phyloP scores from a whole-genome alignment of 2,329 filamentous ascomycete species.

The Ophiostoma montium region DNA sequence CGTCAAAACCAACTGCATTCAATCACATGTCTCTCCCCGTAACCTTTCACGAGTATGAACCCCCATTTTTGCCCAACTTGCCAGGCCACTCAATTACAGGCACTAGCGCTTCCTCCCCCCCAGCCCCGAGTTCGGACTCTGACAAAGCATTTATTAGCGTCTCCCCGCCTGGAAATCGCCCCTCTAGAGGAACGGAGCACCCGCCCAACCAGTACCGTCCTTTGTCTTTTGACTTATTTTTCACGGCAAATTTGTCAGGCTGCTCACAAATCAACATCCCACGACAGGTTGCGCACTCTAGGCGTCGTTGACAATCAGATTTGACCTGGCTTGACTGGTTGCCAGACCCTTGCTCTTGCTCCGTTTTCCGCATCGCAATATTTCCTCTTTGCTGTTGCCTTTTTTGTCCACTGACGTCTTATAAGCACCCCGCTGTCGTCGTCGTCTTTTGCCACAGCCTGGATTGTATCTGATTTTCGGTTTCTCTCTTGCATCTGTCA shows the following conservation, averaged over 20 bases:
- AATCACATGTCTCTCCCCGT: too few species aligned
- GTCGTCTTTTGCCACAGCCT: not conserved
- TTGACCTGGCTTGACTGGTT: not conserved
- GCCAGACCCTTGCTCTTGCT: not conserved
- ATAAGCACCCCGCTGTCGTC: constrained; percentile 1
- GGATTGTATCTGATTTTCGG: not conserved
- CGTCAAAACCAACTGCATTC: too few species aligned
- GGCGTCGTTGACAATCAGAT: not conserved
- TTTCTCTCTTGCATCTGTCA: not conserved
- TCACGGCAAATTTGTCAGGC: constrained; percentile 1
- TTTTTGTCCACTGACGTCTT: not conserved
- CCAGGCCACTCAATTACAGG: not conserved
- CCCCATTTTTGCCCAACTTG: not conserved
- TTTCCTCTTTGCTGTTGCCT: not conserved
- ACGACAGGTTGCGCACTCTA: constrained; percentile 5
- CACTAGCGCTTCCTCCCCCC: not conserved
- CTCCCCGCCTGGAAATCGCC: not conserved
- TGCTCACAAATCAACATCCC: constrained; percentile 13
- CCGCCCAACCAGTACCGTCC: constrained; percentile 9
- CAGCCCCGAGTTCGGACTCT: constrained; percentile 11
- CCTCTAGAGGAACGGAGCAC: not conserved
- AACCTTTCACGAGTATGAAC: not conserved
- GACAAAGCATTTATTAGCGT: constrained; percentile 2
- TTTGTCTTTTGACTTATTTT: constrained; percentile 4
- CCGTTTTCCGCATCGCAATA: not conserved